Evolutionary conservation across 2,329 filamentous ascomycete genomes (phyloP).

Genomic region (Aspergillus sp.): DNA sequence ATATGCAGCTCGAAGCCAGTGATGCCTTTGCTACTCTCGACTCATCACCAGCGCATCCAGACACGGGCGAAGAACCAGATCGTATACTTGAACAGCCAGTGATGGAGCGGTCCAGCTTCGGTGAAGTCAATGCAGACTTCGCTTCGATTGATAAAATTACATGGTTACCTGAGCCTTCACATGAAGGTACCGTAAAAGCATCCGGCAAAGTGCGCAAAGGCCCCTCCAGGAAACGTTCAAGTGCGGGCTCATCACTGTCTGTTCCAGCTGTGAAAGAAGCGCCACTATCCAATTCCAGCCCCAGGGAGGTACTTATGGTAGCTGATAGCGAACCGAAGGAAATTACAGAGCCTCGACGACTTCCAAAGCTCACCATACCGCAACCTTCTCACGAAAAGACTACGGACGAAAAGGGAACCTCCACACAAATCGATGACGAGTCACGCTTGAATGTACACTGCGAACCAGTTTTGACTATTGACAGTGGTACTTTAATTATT

Average conservation of each 20-base stretch:
- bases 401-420: neutral
- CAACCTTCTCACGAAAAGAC: neutral
- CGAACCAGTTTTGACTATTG: conserved; percentile 19
- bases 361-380: neutral
- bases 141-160: neutral
- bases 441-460: neutral
- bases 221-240: neutral
- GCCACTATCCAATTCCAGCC: neutral
- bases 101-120: neutral
- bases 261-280: neutral
- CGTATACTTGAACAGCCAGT: neutral
- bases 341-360: neutral
- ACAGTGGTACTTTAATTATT: conserved; percentile 23
- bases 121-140: neutral
- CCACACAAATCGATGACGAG: neutral
- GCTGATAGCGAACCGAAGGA: neutral
- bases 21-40: neutral
- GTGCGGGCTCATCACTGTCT: neutral
- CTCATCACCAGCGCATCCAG: neutral
- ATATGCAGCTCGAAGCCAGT: neutral
- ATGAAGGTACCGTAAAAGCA: neutral
- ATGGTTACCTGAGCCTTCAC: neutral
- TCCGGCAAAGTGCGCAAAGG: neutral
- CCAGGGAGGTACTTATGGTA: neutral
- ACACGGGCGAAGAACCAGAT: neutral